Percentiles rank a stretch among this genome's conserved stretches.
Evolutionary conservation across 2,329 filamentous ascomycete genomes (phyloP).

Genomic region (Botrytis squamosa): DNA sequence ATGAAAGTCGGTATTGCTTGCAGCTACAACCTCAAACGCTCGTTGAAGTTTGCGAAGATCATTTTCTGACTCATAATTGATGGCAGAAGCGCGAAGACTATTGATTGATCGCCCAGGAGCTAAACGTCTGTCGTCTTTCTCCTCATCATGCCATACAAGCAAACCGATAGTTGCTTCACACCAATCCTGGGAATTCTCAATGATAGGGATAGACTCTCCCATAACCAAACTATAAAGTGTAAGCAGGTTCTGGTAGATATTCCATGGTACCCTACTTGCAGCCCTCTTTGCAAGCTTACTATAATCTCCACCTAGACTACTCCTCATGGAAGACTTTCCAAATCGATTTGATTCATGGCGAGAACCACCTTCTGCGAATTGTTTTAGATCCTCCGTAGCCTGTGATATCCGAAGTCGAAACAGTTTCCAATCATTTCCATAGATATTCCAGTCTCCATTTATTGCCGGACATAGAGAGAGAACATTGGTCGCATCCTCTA

Average conservation of each 20-base stretch:
- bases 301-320: slow-evolving; percentile 58
- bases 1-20: slow-evolving; percentile 67
- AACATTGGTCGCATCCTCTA: slow-evolving; percentile 65
- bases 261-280: slow-evolving; percentile 84
- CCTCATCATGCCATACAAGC: slow-evolving; percentile 89
- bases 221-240: slow-evolving; percentile 78
- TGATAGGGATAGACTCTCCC: slow-evolving; percentile 71
- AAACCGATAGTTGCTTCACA: slow-evolving; percentile 82
- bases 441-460: slow-evolving; percentile 76
- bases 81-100: slow-evolving; percentile 39
- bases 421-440: slow-evolving; percentile 75
- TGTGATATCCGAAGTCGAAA: slow-evolving; percentile 75
- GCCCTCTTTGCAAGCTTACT: slow-evolving; percentile 69
- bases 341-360: slow-evolving; percentile 40
- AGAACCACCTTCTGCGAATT: slow-evolving; percentile 68
- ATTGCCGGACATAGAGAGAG: slow-evolving; percentile 72
- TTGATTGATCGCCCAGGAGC: slow-evolving; percentile 33
- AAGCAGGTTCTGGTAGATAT: slow-evolving; percentile 81
- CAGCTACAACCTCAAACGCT: slow-evolving; percentile 64
- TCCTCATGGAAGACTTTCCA: slow-evolving; percentile 45
- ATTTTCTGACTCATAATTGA: slow-evolving; percentile 53
- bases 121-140: slow-evolving; percentile 50
- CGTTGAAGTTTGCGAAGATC: slow-evolving; percentile 73
- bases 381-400: slow-evolving; percentile 67
- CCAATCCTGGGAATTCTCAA: slow-evolving; percentile 83